Base-by-base conservation (phyloP, 495 filamentous ascomycete genomes). In the Hamigera avellanea region DNA sequence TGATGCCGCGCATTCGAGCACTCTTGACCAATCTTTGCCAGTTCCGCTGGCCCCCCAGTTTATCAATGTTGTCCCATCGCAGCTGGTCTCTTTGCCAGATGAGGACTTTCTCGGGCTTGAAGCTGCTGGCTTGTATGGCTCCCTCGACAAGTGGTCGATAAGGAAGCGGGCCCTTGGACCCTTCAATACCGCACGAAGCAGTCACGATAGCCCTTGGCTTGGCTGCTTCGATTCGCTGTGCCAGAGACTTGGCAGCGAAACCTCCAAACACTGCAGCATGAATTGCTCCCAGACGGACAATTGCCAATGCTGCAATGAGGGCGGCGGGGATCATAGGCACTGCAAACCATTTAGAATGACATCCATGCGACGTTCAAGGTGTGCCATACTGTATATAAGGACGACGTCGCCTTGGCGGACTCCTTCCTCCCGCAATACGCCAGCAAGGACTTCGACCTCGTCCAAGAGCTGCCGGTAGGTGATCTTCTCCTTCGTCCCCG, bases 321-420 rank as follows among this genome's bases (percentile, higher is more conserved):
- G 88, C 81, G 3, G 84, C 81, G 1, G 88, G 89, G 25, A 95
- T 86, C 88, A 95, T 95, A 37, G 88, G 89, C 88, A 95, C 83
- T 88, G 40, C 8, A 4, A 23, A 13, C 18, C 13, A 33, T 17
- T 44, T 26, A 40, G 28, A 29, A 21, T 12, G 25, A 26, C 14
- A 18, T 12, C 13, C 23, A 31, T 32, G 33, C 27, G 25, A 16
- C 30, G 10, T 28, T 26, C 14, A 14, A 19, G 23, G 29, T 19
- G 5, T n/a, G 19, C 8, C 74, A 43, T 65, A 89, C 85, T 95
- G 56, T 95, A 95, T 33, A 95, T 76, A 32, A 95, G 64, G n/a
- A 95, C 86, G 3, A 89, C 78, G 67, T 95, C 87, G 0, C 88
- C 88, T 57, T 76, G 84, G 48, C 66, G 73, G 6, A 94, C 81